These are phyloP conservation scores for Juglanconis oblonga DNA, from an alignment of 2,329 filamentous ascomycete species.

Conservation along the genomic window DNA sequence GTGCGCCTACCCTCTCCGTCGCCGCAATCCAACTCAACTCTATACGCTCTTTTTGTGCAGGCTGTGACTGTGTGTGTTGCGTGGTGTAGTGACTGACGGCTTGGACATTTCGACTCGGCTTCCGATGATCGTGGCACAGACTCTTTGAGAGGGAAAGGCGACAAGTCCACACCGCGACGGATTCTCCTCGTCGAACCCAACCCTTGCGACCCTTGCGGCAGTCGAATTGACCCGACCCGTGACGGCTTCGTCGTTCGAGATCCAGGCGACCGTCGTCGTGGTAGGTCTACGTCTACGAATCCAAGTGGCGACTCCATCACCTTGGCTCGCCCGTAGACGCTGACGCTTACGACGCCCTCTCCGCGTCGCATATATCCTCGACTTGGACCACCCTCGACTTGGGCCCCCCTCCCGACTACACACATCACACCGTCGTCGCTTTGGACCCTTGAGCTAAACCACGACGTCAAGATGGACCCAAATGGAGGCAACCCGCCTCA, in stretches of 20 bases:
- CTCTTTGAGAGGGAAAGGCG: not conserved
- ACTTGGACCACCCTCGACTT: not conserved
- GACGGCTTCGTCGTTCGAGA: too few relatives aligned
- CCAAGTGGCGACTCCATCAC: slow-evolving; percentile 6
- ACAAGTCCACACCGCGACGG: not conserved
- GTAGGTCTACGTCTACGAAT: not conserved
- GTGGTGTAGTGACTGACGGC: not conserved
- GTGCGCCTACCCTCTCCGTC: not conserved
- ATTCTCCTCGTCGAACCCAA: not conserved
- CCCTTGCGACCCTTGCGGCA: not conserved
- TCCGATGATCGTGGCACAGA: slow-evolving; percentile 9
- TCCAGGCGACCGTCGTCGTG: too few relatives aligned
- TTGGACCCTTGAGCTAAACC: not conserved
- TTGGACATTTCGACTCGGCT: not conserved
- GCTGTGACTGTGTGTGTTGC: slow-evolving; percentile 1
- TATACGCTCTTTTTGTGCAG: slow-evolving; percentile 18
- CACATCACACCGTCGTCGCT: not conserved
- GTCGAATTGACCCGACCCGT: not conserved
- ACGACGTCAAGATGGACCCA: slow-evolving; percentile 28
- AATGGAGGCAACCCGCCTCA: slow-evolving; percentile 22
- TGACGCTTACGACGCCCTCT: slow-evolving; percentile 17
- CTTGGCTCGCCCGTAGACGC: slow-evolving; percentile 5
- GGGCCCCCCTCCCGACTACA: not conserved
- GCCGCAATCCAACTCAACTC: slow-evolving; percentile 6
- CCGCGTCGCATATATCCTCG: slow-evolving; percentile 6